These are phyloP conservation scores for Aaosphaeria arxii DNA, from an alignment of 2,329 filamentous ascomycete genomes.

Conservation along the genomic window DNA sequence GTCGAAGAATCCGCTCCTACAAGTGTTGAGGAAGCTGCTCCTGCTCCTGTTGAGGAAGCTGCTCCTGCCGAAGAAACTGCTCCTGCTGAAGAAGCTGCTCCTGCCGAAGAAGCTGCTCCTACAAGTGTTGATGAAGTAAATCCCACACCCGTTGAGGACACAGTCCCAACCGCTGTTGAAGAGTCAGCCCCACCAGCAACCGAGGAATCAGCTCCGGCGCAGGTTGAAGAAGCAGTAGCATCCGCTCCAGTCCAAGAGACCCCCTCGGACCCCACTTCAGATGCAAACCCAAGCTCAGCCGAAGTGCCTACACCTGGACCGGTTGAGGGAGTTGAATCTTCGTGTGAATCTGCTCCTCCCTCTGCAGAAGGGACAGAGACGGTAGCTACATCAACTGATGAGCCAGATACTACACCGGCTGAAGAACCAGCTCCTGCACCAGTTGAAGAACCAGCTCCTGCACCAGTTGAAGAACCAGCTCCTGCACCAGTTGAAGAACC, in stretches of 20 bases:
- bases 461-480: not conserved
- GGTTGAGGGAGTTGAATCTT: not conserved
- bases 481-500: not conserved
- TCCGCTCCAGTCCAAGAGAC: too few species aligned
- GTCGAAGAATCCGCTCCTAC: not conserved
- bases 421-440: not conserved
- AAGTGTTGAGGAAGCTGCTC: too few species aligned
- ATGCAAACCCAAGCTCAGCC: too few species aligned
- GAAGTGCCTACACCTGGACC: not conserved
- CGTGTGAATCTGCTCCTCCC: not conserved
- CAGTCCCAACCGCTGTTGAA: too few species aligned
- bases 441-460: not conserved
- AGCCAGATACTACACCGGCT: not conserved
- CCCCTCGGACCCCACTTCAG: too few species aligned
- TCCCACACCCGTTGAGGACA: not conserved
- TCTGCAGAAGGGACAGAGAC: not conserved
- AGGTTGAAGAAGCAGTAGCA: too few species aligned
- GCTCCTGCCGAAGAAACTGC: not conserved
- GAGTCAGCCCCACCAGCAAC: too few species aligned
- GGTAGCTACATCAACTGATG: not conserved
- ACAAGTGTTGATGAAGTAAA: not conserved
- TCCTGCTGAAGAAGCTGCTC: not conserved
- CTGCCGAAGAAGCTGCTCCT: not conserved
- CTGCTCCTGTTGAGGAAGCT: too few species aligned
- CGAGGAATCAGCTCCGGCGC: too few species aligned